Evolutionary conservation across 108 stramenopile genomes (phyloP).

Genomic region (Pseudonitzschia multistriata): DNA sequence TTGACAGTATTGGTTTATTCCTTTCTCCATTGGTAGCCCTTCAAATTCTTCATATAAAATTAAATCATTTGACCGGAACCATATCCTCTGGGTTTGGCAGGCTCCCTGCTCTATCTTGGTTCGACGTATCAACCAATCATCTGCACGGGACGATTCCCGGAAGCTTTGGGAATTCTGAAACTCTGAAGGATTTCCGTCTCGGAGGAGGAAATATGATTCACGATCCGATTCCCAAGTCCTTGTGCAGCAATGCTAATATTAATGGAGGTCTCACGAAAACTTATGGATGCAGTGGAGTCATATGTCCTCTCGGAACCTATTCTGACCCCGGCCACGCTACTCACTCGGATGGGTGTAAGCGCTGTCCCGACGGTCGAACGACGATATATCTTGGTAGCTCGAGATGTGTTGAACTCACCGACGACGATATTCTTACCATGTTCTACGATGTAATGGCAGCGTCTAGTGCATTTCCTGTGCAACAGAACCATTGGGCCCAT

Average conservation of each 20-base stretch:
- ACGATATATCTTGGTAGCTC: constrained; percentile 49
- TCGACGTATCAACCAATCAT: constrained; percentile 55
- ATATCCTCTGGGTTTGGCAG: constrained; percentile 42
- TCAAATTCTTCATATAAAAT: constrained; percentile 63
- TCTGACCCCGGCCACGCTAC: constrained; percentile 48
- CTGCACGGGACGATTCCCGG: constrained; percentile 40
- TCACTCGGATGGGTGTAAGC: constrained; percentile 39
- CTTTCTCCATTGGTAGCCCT: constrained; percentile 17
- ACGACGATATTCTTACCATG: constrained; percentile 50
- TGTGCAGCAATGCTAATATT: constrained; percentile 47
- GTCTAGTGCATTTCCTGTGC: constrained; percentile 21
- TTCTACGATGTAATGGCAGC: constrained; percentile 57
- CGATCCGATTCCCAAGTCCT: constrained; percentile 46
- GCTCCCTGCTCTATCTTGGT: constrained; percentile 48
- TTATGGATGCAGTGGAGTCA: constrained; percentile 59
- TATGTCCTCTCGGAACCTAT: constrained; percentile 63
- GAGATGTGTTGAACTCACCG: constrained; percentile 32
- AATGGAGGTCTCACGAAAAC: constrained; percentile 46
- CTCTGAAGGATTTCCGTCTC: constrained; percentile 55
- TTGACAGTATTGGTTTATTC: background rate
- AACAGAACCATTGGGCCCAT: constrained; percentile 40
- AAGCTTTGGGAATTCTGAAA: constrained; percentile 30
- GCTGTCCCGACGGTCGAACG: constrained; percentile 47
- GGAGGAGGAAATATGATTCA: constrained; percentile 53
- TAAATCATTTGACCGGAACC: constrained; percentile 53